Evolutionary conservation across 1,139 yeast genomes (phyloP), one percentile per base, ranked within the genome.

Genomic region (Protomyces arabidopsidicola): DNA sequence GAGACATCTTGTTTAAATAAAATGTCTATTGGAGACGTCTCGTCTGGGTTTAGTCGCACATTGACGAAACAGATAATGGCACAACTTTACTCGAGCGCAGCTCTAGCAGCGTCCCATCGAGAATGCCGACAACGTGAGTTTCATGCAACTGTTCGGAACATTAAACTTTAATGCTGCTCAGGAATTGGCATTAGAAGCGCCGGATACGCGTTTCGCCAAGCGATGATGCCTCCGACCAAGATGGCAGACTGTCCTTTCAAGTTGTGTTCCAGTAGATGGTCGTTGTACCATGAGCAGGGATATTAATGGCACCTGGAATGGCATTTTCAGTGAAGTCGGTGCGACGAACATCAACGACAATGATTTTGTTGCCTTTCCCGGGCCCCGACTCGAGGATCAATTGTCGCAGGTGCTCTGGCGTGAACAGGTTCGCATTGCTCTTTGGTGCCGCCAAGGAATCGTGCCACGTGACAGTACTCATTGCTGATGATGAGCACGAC

Each of bases 161-260:
- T n/a, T n/a, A n/a, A n/a, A n/a, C 85, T 34, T 3, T 39, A 39
- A 2, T n/a, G 45, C 16, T 39, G 18, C 2, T 39, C 45, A 8
- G 45, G 45, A 14, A 39, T 39, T 18, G 12, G 12, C 18, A n/a
- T 39, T 8, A 39, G 45, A 18, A 6, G 6, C 6, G 10, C 39
- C 10, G 39, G 27, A 24, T 57, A 57, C 27, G 38, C 54, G n/a
- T 36, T 24, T 14, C 39, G 39, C 62, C 62, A 57, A n/a, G 52
- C 62, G 22, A 50, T 36, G 39, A 57, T 57, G 39, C 62, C 62
- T 5, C 62, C 62, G 10, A n/a, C 31, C 38, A 57, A 24, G 18
- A 57, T 51, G 31, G 62, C 62, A 3, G 62, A 54, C 39, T 57
- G 55, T 2, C 62, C 62, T 18, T 54, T 51, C 34, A 57, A 18